Evolutionary conservation across 176 grass and related monocot species (phyloP), one percentile per base, ranked within the genome.

Genomic region (Neostapfia colusana): DNA sequence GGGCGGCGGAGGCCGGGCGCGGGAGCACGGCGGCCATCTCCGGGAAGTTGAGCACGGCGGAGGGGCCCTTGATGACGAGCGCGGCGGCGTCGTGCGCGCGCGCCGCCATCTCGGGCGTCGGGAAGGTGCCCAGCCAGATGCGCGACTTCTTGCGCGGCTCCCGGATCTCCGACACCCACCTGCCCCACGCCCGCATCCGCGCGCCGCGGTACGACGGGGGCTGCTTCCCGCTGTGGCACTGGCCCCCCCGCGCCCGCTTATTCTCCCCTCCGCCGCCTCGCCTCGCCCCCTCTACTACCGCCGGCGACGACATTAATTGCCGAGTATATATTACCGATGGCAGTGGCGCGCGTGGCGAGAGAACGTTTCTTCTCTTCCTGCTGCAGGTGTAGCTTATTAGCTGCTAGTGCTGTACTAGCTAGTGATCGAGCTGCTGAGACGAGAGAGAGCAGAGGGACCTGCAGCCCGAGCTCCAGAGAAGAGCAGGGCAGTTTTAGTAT

Each of bases 81-180:
- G 93, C 89, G 9, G 93, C 93, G n/a, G 88, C 93, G 79, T 96
- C 93, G 70, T 96, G 93, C 2, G 93, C 93, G 45, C 89, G 93
- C 34, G 93, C 93, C 0, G 93, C 93, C 93, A 96, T 96, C 79
- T 96, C 93, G 2, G 93, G 85, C 0, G 85, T 90, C 7, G 85
- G 90, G 85, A 97, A 97, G 28, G 93, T 97, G 21, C 93, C 93
- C 7, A 97, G 90, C 93, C 93, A 97, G 85, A 97, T 97, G 40
- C 93, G 88, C 0, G 93, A 97, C 81, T 97, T 97, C 86, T 97
- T 97, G 31, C 91, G 75, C 11, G 93, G 93, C 81, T 97, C 93
- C 34, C 93, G 73, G 86, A 97, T 97, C 88, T 97, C 93, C 13
- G 93, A 97, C 60, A 97, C 93, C 93, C 93, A 97, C 69, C 93